A percentile compares a stretch with the other conserved stretches of the same genome.
Evolutionary conservation across 2,329 filamentous ascomycete genomes (phyloP).

Genomic region (Pseudogymnoascus pannorum): DNA sequence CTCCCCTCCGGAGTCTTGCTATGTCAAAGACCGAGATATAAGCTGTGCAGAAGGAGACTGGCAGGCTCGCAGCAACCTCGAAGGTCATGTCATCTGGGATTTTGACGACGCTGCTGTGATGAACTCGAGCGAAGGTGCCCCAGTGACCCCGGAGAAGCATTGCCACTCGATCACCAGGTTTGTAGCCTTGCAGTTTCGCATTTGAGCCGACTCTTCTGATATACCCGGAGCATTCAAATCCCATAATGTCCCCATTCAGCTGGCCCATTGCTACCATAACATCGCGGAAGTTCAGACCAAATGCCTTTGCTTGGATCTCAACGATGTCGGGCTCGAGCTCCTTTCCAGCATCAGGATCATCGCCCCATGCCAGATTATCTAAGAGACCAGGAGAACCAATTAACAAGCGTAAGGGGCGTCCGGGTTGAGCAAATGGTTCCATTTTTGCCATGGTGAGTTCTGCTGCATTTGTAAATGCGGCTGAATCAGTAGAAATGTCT

Average conservation of each 20-base stretch:
- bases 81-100: slow-evolving; percentile 35
- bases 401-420: slow-evolving; percentile 29
- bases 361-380: slow-evolving; percentile 13
- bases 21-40: slow-evolving; percentile 36
- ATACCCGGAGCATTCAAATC: neutral
- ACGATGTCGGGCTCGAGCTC: neutral
- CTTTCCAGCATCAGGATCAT: neutral
- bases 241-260: neutral
- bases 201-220: neutral
- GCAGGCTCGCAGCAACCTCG: slow-evolving; percentile 33
- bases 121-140: slow-evolving; percentile 10
- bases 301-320: neutral
- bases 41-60: slow-evolving; percentile 36
- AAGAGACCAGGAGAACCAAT: slow-evolving; percentile 24
- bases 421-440: slow-evolving; percentile 26
- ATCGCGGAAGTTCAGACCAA: neutral
- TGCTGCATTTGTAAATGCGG: no score
- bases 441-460: slow-evolving; percentile 24
- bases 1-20: slow-evolving; percentile 31
- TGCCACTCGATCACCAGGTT: slow-evolving; percentile 28
- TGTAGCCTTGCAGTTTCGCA: slow-evolving; percentile 18
- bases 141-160: neutral
- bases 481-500: no score
- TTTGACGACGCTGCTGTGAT: slow-evolving; percentile 10
- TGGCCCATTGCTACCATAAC: neutral